Evolutionary conservation across 1,139 yeast genomes (phyloP).

Genomic region (Taphrina deformans): DNA sequence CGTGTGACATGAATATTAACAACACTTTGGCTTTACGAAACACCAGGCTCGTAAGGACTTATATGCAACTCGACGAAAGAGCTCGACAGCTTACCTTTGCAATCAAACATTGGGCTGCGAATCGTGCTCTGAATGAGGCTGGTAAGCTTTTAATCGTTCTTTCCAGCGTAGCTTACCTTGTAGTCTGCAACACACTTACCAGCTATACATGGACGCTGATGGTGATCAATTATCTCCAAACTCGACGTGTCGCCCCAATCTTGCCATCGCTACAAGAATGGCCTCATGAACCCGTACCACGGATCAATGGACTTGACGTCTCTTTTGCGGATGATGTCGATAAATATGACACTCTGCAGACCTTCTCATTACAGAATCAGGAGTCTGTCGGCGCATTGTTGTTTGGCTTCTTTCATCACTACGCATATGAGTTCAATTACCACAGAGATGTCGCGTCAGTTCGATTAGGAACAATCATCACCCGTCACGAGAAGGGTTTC

Average conservation of each 20-base stretch:
- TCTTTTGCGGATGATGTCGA: constrained; percentile 41
- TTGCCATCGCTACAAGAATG: constrained; percentile 40
- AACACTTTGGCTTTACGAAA: constrained; percentile 41
- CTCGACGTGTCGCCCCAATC: constrained; percentile 39
- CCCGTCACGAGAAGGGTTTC: constrained; percentile 41
- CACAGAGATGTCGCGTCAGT: constrained; percentile 40
- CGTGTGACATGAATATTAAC: constrained; percentile 42
- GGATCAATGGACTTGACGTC: constrained; percentile 39
- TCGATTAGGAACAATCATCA: constrained; percentile 39
- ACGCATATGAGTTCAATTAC: constrained; percentile 41
- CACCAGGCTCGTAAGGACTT: constrained; percentile 40
- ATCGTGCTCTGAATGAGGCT: constrained; percentile 41
- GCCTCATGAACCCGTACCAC: constrained; percentile 32
- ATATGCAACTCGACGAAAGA: constrained; percentile 41
- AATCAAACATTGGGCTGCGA: constrained; percentile 42
- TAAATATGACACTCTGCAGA: constrained; percentile 29
- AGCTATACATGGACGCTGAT: constrained; percentile 42
- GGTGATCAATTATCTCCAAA: constrained; percentile 41
- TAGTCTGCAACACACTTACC: constrained; percentile 38
- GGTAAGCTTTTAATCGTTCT: constrained; percentile 37
- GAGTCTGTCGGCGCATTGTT: constrained; percentile 40
- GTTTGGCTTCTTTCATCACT: constrained; percentile 40
- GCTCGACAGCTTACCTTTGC: constrained; percentile 41
- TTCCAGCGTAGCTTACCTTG: constrained; percentile 19
- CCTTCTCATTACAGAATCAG: constrained; percentile 38